A percentile compares a stretch with the other conserved stretches of the same genome.
Evolutionary conservation across 495 filamentous ascomycete genomes (phyloP).

Genomic region (Hyaloscypha variabilis): DNA sequence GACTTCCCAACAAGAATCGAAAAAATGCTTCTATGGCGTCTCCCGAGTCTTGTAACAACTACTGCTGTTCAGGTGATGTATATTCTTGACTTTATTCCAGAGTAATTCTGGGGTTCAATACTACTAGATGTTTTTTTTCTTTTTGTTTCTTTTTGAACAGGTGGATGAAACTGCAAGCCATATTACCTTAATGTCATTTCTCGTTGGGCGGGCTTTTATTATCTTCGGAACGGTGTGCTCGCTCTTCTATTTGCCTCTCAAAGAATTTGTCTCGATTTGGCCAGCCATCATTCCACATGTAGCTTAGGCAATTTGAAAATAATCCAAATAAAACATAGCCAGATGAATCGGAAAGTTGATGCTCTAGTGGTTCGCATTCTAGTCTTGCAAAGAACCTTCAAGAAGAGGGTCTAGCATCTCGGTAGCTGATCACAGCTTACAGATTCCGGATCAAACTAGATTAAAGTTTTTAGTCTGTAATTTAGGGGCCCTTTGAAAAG

Average conservation of each 20-base stretch:
- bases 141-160: neutral
- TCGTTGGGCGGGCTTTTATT: slow-evolving; percentile 7
- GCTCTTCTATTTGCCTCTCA: slow-evolving; percentile 1
- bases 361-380: too few relatives aligned
- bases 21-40: slow-evolving; percentile 36
- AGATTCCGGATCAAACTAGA: too few relatives aligned
- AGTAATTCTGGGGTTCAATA: too few relatives aligned
- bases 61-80: neutral
- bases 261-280: slow-evolving; percentile 1
- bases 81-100: too few relatives aligned
- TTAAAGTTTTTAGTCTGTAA: too few relatives aligned
- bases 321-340: too few relatives aligned
- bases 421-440: too few relatives aligned
- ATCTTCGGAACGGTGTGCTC: slow-evolving; percentile 3
- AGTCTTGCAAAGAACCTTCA: too few relatives aligned
- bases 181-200: neutral
- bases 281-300: neutral
- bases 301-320: neutral
- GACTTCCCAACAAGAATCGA: slow-evolving; percentile 40
- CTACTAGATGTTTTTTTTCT: too few relatives aligned
- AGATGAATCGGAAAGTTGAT: too few relatives aligned
- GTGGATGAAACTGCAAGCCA: neutral
- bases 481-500: too few relatives aligned
- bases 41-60: neutral
- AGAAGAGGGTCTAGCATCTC: too few relatives aligned